Evolutionary conservation across 179 eudicot genomes (phyloP), one percentile per base, ranked within the genome.

Genomic region (Nepenthes alata): DNA sequence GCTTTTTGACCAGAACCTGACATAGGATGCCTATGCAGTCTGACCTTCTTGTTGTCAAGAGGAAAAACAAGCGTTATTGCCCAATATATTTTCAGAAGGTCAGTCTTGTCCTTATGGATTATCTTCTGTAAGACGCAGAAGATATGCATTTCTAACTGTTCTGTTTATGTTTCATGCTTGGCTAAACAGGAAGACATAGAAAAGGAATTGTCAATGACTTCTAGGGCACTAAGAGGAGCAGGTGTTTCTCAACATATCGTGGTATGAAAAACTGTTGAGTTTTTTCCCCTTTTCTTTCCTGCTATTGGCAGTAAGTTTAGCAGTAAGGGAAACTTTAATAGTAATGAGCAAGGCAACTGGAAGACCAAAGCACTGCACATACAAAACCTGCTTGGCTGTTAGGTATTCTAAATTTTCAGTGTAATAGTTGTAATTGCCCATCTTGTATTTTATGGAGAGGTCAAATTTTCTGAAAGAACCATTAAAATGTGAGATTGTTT

Each of bases 61-160:
- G 69, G 77, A 86, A 75, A 74, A 85, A 83, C 73, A 93, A 76
- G 78, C 89, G 96, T 10, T 89, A 86, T 65, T 85, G 82, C 68
- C 98, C 98, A 13, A 77, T 93, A 54, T 93, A 84, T 75, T 93
- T 93, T 62, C 78, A 85, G 69, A 93, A 89, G 98, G 98, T 93
- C 61, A 50, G 48, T 72, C 62, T 35, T 58, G 35, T 49, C 57
- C 48, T 54, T 45, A 57, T 34, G 15, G 59, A 34, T 39, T 55
- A 65, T 52, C 11, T 12, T 55, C 11, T 58, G 13, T 54, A 35
- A 12, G 16, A 16, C 14, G 15, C 55, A 50, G 55, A 16, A 11
- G n/a, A 52, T n/a, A 52, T 44, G 9, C 16, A 49, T 55, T 63
- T 61, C 50, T 54, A 37, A 25, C 62, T 44, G 50, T 9, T 6